Evolutionary conservation across 2,329 filamentous ascomycete genomes (phyloP).

Genomic region (Davidsoniella eucalypti): DNA sequence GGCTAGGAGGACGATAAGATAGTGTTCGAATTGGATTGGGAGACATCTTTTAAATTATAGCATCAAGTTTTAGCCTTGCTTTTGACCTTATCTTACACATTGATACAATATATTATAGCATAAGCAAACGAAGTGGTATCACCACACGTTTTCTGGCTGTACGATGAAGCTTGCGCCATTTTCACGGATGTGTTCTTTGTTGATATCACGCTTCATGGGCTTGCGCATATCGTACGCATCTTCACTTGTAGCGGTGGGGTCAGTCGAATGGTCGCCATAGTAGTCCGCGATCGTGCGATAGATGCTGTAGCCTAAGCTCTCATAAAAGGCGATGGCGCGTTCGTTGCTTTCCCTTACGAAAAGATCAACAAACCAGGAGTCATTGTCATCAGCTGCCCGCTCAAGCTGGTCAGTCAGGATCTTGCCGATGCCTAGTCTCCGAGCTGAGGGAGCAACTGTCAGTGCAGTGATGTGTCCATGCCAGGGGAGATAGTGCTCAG

Average conservation of each 20-base stretch:
- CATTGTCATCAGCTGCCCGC: conserved; percentile 59
- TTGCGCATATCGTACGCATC: conserved; percentile 98
- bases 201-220: conserved; percentile 63
- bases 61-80: no score
- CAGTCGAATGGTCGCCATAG: conserved; percentile 68
- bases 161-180: conserved; percentile 69
- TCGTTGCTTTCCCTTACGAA: conserved; percentile 83
- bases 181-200: conserved; percentile 57
- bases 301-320: conserved; percentile 79
- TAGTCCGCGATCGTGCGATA: conserved; percentile 82
- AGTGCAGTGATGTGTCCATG: conserved; percentile 95
- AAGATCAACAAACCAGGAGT: conserved; percentile 90
- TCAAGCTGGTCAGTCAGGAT: conserved; percentile 70
- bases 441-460: conserved; percentile 74
- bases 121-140: neutral
- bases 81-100: no score
- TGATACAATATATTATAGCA: no score
- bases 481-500: conserved; percentile 93
- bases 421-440: conserved; percentile 73
- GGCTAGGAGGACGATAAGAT: no score
- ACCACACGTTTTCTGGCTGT: conserved; percentile 75
- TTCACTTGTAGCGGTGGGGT: conserved; percentile 47
- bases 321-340: conserved; percentile 77
- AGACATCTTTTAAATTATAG: no score
- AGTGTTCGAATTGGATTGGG: no score